Evolutionary conservation across 768 basidiomycete genomes (phyloP).

Genomic region (Mycena indigotica): DNA sequence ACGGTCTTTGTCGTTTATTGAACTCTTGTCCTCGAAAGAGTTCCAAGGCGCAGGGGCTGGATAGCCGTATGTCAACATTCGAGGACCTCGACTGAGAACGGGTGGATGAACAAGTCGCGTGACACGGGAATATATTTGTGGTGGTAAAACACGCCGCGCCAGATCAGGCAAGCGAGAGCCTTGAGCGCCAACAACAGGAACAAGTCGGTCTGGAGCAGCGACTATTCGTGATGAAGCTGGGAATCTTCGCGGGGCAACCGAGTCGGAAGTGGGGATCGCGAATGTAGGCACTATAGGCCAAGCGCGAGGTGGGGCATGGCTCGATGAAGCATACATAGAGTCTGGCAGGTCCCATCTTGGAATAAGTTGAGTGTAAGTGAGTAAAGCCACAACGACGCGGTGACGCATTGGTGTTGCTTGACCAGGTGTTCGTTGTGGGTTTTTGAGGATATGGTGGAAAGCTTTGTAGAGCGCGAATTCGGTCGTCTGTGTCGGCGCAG

Average conservation of each 20-base stretch:
- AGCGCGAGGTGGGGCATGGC: constrained; percentile 63
- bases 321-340: constrained; percentile 61
- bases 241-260: constrained; percentile 30
- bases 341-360: constrained; percentile 72
- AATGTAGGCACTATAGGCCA: constrained; percentile 67
- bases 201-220: constrained; percentile 50
- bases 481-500: constrained; percentile 46
- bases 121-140: constrained; percentile 58
- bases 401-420: constrained; percentile 65
- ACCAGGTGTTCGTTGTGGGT: constrained; percentile 46
- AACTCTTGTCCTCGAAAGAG: constrained; percentile 39
- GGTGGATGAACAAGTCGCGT: constrained; percentile 69
- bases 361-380: constrained; percentile 55
- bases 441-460: constrained; percentile 77
- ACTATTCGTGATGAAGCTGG: constrained; percentile 51
- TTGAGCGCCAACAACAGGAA: constrained; percentile 67
- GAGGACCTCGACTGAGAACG: constrained; percentile 54
- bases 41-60: constrained; percentile 60
- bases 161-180: constrained; percentile 67
- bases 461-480: constrained; percentile 68
- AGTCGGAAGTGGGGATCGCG: constrained; percentile 50
- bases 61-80: constrained; percentile 48
- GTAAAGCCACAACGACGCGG: constrained; percentile 73
- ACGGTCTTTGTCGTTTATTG: constrained; percentile 31
- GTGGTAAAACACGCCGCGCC: constrained; percentile 66